Base-by-base conservation (phyloP, 2,329 filamentous ascomycete genomes). In the Microdochium trichocladiopsis region DNA sequence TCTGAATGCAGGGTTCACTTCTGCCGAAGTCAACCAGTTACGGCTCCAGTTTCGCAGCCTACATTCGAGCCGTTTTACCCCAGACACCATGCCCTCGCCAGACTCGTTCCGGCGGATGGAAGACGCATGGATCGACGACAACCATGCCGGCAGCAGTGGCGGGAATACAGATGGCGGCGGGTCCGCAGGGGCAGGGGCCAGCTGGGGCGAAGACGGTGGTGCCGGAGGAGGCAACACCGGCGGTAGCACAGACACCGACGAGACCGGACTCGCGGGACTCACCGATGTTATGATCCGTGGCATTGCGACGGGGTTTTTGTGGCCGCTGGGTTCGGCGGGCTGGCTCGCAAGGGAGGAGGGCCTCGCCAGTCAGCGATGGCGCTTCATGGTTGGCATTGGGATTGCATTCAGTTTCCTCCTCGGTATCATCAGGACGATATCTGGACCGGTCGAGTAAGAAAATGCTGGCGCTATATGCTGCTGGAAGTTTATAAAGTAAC, bases 301-400 rank as follows among this genome's bases (percentile, higher is more conserved):
- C 4, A 90, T 94, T 68, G 74, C 95, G 54, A 88, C 94, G 62
- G 94, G 94, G 0, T 99, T 97, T 74, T 88, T 99, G 67, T 97
- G 93, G 83, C 94, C 94, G 3, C 69, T 97, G 10, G 93, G 90
- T 0, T 91, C 89, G 61, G 74, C 93, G 52, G 84, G 87, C 50
- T 96, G 92, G 90, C 73, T 95, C 49, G 79, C 93, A 58, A 78
- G 92, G 54, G 90, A 96, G 68, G 88, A 94, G 53, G 91, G 89
- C 1, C 84, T 97, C 54, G 95, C 91, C 83, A 88, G 85, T 55
- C 83, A 87, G 63, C 78, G 92, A 62, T 88, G 90, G 75, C 86
- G 91, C 66, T 82, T 96, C 61, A 93, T 93, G 60, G 90, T 97
- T 16, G 83, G 88, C 50, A 86, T 91, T 47, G 94, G 94, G 0